Conservation (phyloP, 2,329 filamentous ascomycete species). For the Aspergillus tubingensis region DNA sequence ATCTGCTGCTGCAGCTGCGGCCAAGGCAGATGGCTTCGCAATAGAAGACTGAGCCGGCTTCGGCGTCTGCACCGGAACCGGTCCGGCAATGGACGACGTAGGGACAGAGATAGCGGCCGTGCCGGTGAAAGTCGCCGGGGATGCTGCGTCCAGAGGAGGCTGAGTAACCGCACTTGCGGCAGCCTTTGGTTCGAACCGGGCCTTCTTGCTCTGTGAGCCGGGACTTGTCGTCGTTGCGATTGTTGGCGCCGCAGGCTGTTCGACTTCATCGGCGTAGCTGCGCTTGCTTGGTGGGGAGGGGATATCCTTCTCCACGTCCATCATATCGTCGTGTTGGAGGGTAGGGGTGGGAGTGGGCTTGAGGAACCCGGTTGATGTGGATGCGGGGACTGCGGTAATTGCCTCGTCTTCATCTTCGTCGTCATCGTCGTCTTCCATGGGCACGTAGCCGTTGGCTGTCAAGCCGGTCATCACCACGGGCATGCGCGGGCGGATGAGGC, state of each 20-base stretch:
- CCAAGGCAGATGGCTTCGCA: slow-evolving; percentile 9
- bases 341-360: slow-evolving; percentile 20
- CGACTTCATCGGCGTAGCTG: slow-evolving; percentile 29
- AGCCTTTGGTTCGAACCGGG: slow-evolving; percentile 27
- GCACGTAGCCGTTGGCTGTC: slow-evolving; percentile 30
- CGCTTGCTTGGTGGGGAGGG: slow-evolving; percentile 29
- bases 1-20: slow-evolving; percentile 25
- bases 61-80: neutral
- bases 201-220: slow-evolving; percentile 32
- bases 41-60: neutral
- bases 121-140: slow-evolving; percentile 22
- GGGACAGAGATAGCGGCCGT: slow-evolving; percentile 17
- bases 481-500: slow-evolving; percentile 61
- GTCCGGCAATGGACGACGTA: slow-evolving; percentile 2
- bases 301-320: slow-evolving; percentile 13
- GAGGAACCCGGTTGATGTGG: slow-evolving; percentile 29
- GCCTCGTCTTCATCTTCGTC: slow-evolving; percentile 32
- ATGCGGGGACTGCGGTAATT: slow-evolving; percentile 13
- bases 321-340: slow-evolving; percentile 14
- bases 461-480: slow-evolving; percentile 42
- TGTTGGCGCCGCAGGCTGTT: neutral
- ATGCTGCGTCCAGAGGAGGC: slow-evolving; percentile 14
- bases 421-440: slow-evolving; percentile 33
- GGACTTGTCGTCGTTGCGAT: neutral
- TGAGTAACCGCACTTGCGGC: slow-evolving; percentile 12